phyloP scores from a whole-genome alignment of 768 basidiomycete genomes.

The Hygrocybe coccinea region DNA sequence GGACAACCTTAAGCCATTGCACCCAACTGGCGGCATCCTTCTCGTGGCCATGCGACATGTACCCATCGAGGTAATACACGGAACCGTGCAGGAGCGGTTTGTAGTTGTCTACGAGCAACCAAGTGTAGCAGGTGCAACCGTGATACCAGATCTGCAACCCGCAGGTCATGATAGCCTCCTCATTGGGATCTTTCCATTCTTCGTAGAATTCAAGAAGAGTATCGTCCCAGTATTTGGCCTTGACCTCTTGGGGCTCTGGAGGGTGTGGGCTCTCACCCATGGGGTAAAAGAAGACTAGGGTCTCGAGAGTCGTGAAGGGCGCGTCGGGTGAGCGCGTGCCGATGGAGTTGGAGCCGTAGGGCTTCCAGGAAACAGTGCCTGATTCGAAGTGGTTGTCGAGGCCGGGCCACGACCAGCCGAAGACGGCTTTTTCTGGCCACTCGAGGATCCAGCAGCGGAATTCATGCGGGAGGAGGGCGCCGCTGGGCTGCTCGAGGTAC shows the following conservation, averaged over 20 bases:
- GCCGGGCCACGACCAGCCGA: constrained; percentile 4
- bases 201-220: too few species aligned
- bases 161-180: too few species aligned
- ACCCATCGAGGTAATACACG: background rate
- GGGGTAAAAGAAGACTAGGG: too few species aligned
- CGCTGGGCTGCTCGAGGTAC: background rate
- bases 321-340: too few species aligned
- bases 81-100: background rate
- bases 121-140: background rate
- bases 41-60: background rate
- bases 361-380: background rate
- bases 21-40: too few species aligned
- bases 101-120: background rate
- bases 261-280: too few species aligned
- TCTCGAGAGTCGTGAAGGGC: too few species aligned
- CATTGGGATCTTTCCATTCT: too few species aligned
- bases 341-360: background rate
- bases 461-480: background rate
- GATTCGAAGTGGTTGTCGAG: background rate
- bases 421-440: constrained; percentile 4
- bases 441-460: constrained; percentile 5
- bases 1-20: too few species aligned
- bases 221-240: too few species aligned
- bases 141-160: background rate
- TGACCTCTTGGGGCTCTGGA: too few species aligned